A percentile compares a stretch with the other conserved stretches of the same genome.
phyloP scores from a whole-genome alignment of 495 filamentous ascomycete species.

The Xylaria venustula region DNA sequence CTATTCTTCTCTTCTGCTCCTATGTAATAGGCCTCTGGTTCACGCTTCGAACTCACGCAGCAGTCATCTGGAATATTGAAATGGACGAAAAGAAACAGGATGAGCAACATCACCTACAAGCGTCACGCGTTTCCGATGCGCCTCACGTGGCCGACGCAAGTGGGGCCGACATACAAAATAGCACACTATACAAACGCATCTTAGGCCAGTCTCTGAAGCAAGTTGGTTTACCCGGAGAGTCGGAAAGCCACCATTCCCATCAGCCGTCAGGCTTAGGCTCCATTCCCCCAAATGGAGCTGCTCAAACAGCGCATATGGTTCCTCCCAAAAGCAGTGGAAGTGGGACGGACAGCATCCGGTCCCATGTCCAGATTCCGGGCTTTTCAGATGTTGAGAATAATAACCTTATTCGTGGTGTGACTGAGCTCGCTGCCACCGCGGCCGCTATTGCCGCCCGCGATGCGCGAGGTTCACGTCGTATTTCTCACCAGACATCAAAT shows the following conservation, averaged over 20 bases:
- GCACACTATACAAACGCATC: constrained; percentile 88
- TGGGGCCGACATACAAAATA: constrained; percentile 67
- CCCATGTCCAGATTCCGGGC: constrained; percentile 58
- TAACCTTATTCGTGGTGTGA: constrained; percentile 74
- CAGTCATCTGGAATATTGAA: constrained; percentile 92
- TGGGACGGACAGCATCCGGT: constrained; percentile 32
- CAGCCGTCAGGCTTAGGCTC: constrained; percentile 40
- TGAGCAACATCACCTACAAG: constrained; percentile 28
- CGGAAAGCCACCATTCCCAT: constrained; percentile 41
- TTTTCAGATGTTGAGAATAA: constrained; percentile 78
- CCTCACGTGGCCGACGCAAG: constrained; percentile 41
- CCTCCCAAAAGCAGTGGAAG: constrained; percentile 62
- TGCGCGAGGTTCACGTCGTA: constrained; percentile 37
- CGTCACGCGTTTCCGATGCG: constrained; percentile 41
- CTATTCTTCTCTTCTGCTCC: constrained; percentile 81
- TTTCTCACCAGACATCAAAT: constrained; percentile 24
- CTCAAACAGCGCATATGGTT: constrained; percentile 63
- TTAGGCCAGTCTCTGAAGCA: constrained; percentile 84
- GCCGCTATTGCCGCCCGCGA: constrained; percentile 87
- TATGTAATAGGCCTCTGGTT: constrained; percentile 96
- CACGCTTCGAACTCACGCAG: constrained; percentile 92
- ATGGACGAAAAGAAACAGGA: constrained; percentile 76
- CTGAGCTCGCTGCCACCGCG: constrained; percentile 89
- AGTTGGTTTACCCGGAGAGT: constrained; percentile 58
- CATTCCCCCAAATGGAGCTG: constrained; percentile 25